Evolutionary conservation across 2,329 filamentous ascomycete genomes (phyloP).

Genomic region (Dactylellina parvicollis): DNA sequence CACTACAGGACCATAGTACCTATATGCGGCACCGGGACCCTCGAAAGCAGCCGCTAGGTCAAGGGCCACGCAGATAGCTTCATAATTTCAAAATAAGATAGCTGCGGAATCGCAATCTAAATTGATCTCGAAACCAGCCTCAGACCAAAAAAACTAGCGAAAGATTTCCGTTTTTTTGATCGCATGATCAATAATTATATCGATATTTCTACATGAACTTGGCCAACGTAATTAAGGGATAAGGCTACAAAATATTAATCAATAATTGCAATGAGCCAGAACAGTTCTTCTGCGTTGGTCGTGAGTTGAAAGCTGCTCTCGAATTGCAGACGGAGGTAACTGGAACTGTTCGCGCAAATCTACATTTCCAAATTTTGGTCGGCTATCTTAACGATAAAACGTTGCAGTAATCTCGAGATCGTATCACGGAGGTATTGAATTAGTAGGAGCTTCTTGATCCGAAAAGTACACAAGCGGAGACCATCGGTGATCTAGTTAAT

Average conservation of each 20-base stretch:
- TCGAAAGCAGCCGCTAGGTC: not conserved
- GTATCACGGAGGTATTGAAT: slow-evolving; percentile 18
- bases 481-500: not conserved
- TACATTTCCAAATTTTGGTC: slow-evolving; percentile 22
- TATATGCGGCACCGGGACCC: slow-evolving; percentile 5
- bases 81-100: slow-evolving; percentile 13
- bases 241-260: no score
- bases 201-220: no score
- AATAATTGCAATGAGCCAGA: no score
- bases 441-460: slow-evolving; percentile 4
- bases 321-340: no score
- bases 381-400: slow-evolving; percentile 7
- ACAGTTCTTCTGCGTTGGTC: no score
- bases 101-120: not conserved
- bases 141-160: no score
- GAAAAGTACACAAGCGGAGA: slow-evolving; percentile 4
- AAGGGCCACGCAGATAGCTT: slow-evolving; percentile 4
- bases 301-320: no score
- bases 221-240: no score
- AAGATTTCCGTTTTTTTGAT: no score
- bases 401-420: not conserved
- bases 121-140: no score
- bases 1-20: slow-evolving; percentile 20
- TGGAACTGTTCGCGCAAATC: slow-evolving; percentile 21
- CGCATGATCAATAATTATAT: not conserved